These are phyloP conservation scores for Keithomyces neogunnii DNA, from an alignment of 2,329 filamentous ascomycete genomes.

Conservation along the genomic window DNA sequence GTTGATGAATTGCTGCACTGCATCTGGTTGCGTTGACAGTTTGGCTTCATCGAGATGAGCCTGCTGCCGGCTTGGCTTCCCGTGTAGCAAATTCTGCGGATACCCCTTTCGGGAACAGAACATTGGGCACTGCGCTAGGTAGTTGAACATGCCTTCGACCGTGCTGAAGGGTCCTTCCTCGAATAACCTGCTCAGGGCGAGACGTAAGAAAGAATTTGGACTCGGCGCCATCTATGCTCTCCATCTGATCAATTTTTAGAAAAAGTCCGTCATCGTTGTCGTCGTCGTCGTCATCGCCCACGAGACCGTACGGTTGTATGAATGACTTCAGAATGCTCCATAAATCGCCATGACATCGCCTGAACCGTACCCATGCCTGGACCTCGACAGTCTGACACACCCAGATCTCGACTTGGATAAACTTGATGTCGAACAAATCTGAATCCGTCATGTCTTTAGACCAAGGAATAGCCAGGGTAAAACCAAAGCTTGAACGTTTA, in stretches of 20 bases:
- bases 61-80: too few relatives aligned
- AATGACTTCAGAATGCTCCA: conserved; percentile 57
- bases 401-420: conserved; percentile 63
- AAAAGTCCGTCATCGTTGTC: conserved; percentile 55
- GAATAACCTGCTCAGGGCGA: conserved; percentile 41
- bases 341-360: conserved; percentile 62
- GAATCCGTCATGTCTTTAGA: conserved; percentile 18
- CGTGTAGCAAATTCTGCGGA: background rate
- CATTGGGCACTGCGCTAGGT: conserved; percentile 48
- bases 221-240: conserved; percentile 14
- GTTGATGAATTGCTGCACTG: too few relatives aligned
- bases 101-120: conserved; percentile 33
- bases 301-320: conserved; percentile 58
- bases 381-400: conserved; percentile 33
- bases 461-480: conserved; percentile 39
- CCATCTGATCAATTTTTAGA: conserved; percentile 61
- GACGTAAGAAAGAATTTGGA: conserved; percentile 52
- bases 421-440: conserved; percentile 13
- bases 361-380: conserved; percentile 58
- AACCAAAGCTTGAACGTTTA: conserved; percentile 7
- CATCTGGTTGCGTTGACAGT: too few relatives aligned
- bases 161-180: conserved; percentile 49
- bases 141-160: conserved; percentile 52
- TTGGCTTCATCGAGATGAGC: too few relatives aligned
- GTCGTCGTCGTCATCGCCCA: conserved; percentile 45